A percentile compares a stretch with the other conserved stretches of the same genome.
These are phyloP conservation scores for Tetracladium setigerum DNA, from an alignment of 495 filamentous ascomycete species.

Conservation along the genomic window DNA sequence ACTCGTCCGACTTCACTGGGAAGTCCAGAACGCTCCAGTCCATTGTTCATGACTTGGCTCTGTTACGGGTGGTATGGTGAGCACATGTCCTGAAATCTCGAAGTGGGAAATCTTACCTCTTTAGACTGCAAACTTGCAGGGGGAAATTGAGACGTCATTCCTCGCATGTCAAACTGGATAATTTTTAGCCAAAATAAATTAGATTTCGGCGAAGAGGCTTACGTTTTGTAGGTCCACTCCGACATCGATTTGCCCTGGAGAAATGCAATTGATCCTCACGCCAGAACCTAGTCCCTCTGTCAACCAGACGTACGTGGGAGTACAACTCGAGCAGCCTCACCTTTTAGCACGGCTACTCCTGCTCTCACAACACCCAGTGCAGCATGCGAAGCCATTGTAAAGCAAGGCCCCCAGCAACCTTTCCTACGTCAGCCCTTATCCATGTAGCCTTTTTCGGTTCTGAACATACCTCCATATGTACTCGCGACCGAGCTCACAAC, in stretches of 20 bases:
- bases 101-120: slow-evolving; percentile 25
- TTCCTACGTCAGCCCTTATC: background rate
- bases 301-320: background rate
- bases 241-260: slow-evolving; percentile 50
- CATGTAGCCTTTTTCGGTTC: background rate
- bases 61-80: slow-evolving; percentile 4
- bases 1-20: slow-evolving; percentile 51
- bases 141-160: slow-evolving; percentile 47
- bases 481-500: slow-evolving; percentile 48
- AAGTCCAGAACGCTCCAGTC: slow-evolving; percentile 39
- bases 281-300: slow-evolving; percentile 33
- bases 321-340: slow-evolving; percentile 1
- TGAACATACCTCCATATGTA: slow-evolving; percentile 37
- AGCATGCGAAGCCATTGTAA: slow-evolving; percentile 52
- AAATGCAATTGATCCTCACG: slow-evolving; percentile 52
- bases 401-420: slow-evolving; percentile 48
- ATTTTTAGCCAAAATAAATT: background rate
- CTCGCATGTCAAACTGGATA: slow-evolving; percentile 40
- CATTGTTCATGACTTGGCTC: slow-evolving; percentile 34
- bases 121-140: slow-evolving; percentile 45
- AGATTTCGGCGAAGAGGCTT: slow-evolving; percentile 3
- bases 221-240: slow-evolving; percentile 45
- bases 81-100: background rate
- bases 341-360: slow-evolving; percentile 50
- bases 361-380: slow-evolving; percentile 50